Base-by-base conservation (phyloP, 805 yeast genomes). In the Candida pseudofarinosa region DNA sequence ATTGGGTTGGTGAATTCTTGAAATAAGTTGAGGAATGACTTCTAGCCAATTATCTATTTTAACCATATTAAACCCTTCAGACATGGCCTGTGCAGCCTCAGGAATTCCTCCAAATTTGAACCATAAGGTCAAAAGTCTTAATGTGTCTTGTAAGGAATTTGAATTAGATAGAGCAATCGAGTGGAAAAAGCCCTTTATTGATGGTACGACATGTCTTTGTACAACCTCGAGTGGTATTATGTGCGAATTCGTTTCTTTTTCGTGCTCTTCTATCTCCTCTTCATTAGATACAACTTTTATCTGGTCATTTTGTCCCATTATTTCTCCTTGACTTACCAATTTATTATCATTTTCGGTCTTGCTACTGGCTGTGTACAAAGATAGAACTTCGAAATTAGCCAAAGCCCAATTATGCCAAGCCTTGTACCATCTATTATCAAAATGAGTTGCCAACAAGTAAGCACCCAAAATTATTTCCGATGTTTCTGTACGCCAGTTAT, bases 381-480 rank as follows among this genome's bases (percentile, higher is more conserved):
- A 85, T 16, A 91, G 85, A 1, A 91, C 98, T 59, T 93, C 97
- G 59, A 90, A 93, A 62, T 95, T 93, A 0, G 98, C 97, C 57
- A 95, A 71, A 0, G 99, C 99, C 99, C 99, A 93, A 58, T 89
- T 91, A 60, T 93, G 99, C 99, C 99, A 95, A 14, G 98, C 99
- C 58, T 95, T 93, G 57, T 93, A 93, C 97, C 99, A 93, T 18
- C 79, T 77, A 30, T 79, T 74, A 59, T 93, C 97, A 62, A 93
- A 91, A 59, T 90, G 97, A 0, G 99, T 91, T 0, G 99, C 98
- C 49, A 93, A 71, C 42, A 93, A 68, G 59, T 88, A 93, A 0
- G 97, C 89, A 10, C 97, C 96, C 45, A 93, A 67, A 50, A 93
- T 88, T 1, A 90, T 85, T 35, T 88, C 90, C 1, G 90, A 81